phyloP scores from a whole-genome alignment of 208 protist genomes.

The Trypanosoma cruzi region DNA sequence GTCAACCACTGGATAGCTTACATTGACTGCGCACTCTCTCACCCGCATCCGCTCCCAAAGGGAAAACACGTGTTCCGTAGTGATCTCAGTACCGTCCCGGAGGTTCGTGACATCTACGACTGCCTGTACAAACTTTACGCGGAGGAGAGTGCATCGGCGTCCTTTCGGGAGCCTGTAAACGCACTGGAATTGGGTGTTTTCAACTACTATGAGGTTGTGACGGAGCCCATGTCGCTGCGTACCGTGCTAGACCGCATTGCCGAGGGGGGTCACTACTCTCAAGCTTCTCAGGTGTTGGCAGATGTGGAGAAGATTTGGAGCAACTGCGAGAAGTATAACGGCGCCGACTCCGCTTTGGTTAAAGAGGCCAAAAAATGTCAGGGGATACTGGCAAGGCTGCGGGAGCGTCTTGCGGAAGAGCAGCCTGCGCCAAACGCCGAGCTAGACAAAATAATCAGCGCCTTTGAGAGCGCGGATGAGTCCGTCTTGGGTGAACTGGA shows the following conservation, averaged over 20 bases:
- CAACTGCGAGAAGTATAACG: conserved; percentile 79
- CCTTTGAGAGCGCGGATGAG: conserved; percentile 39
- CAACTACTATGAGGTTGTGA: conserved; percentile 74
- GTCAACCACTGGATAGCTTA: conserved; percentile 70
- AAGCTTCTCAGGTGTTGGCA: conserved; percentile 46
- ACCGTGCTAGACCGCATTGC: conserved; percentile 69
- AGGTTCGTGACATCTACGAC: conserved; percentile 73
- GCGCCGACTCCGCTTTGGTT: conserved; percentile 45
- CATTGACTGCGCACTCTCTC: conserved; percentile 65
- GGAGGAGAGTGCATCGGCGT: conserved; percentile 56
- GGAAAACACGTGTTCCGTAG: conserved; percentile 61
- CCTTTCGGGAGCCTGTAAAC: conserved; percentile 84
- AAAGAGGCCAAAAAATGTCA: conserved; percentile 51
- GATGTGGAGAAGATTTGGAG: conserved; percentile 80
- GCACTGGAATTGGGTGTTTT: conserved; percentile 61
- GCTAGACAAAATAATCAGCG: conserved; percentile 47
- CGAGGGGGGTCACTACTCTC: conserved; percentile 46
- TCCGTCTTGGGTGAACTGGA: conserved; percentile 38
- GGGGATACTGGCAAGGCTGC: conserved; percentile 40
- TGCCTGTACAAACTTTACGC: conserved; percentile 82
- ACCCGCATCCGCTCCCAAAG: conserved; percentile 61
- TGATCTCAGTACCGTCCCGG: conserved; percentile 41
- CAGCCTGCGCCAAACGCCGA: conserved; percentile 46
- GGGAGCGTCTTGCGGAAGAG: conserved; percentile 44
- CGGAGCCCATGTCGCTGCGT: conserved; percentile 66